These are phyloP conservation scores for Boletus coccyginus DNA, from an alignment of 768 basidiomycete genomes.

Conservation along the genomic window DNA sequence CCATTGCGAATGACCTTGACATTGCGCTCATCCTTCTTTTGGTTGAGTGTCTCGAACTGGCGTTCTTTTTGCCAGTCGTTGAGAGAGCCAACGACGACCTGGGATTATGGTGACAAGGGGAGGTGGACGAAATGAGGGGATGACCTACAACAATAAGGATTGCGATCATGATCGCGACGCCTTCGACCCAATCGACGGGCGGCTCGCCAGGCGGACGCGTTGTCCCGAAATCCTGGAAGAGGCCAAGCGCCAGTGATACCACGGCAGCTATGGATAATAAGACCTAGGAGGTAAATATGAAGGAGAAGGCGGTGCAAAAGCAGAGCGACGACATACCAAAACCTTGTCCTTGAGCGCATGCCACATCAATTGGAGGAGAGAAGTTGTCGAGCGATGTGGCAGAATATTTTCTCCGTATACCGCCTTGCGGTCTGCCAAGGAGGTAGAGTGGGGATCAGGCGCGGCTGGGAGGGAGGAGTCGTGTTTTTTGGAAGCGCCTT, in stretches of 20 bases:
- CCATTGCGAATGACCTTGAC: slow-evolving; percentile 81
- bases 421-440: slow-evolving; percentile 56
- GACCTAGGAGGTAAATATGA: slow-evolving; percentile 47
- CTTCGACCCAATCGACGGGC: slow-evolving; percentile 97
- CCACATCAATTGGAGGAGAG: slow-evolving; percentile 78
- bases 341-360: slow-evolving; percentile 88
- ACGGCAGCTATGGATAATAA: slow-evolving; percentile 89
- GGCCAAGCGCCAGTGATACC: slow-evolving; percentile 87
- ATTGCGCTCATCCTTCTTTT: slow-evolving; percentile 91
- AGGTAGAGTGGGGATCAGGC: slow-evolving; percentile 32
- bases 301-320: slow-evolving; percentile 2
- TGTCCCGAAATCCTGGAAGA: slow-evolving; percentile 91
- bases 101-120: background rate
- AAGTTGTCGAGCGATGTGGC: slow-evolving; percentile 66
- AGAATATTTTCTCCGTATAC: slow-evolving; percentile 78
- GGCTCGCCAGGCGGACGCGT: slow-evolving; percentile 57
- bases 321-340: slow-evolving; percentile 48
- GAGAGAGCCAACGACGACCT: slow-evolving; percentile 88
- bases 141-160: slow-evolving; percentile 66
- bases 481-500: slow-evolving; percentile 33
- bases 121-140: background rate
- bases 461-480: slow-evolving; percentile 13
- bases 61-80: slow-evolving; percentile 99
- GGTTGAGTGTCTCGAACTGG: slow-evolving; percentile 90
- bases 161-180: slow-evolving; percentile 77